These are phyloP conservation scores for Sungouiozyma intestinalis DNA, from an alignment of 805 yeast genomes.

Conservation along the genomic window DNA sequence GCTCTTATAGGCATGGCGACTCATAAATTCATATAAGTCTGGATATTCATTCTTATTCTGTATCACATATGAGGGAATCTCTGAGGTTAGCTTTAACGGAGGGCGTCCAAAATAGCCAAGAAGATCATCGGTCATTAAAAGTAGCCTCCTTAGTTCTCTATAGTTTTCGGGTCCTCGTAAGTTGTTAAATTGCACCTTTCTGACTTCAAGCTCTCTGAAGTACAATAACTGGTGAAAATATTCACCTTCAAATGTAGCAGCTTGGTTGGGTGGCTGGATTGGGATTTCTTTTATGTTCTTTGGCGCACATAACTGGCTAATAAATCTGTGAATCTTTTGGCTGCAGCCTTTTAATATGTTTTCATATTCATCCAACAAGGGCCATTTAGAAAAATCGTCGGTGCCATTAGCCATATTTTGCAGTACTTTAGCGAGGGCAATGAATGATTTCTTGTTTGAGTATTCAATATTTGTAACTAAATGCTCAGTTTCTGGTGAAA, in stretches of 20 bases:
- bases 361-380: conserved; percentile 34
- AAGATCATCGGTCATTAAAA: conserved; percentile 34
- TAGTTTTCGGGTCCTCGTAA: conserved; percentile 13
- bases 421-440: conserved; percentile 67
- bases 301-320: conserved; percentile 25
- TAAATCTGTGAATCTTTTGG: conserved; percentile 30
- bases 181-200: conserved; percentile 15
- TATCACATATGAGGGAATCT: conserved; percentile 42
- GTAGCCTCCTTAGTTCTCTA: conserved; percentile 13
- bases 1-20: conserved; percentile 46
- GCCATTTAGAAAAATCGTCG: conserved; percentile 50
- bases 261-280: conserved; percentile 13
- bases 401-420: conserved; percentile 83
- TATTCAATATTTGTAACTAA: conserved; percentile 30
- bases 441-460: conserved; percentile 47
- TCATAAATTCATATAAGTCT: conserved; percentile 61
- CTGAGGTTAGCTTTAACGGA: conserved; percentile 39
- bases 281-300: conserved; percentile 11
- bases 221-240: conserved; percentile 41
- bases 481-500: conserved; percentile 60
- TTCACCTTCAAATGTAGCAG: conserved; percentile 20
- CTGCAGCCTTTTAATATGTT: conserved; percentile 32
- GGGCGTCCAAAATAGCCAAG: conserved; percentile 49
- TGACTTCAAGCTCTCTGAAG: conserved; percentile 33
- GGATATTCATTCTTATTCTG: conserved; percentile 38